Evolutionary conservation across 1,284 basidiomycete genomes (phyloP).

Genomic region (Leccinum ambiguum): DNA sequence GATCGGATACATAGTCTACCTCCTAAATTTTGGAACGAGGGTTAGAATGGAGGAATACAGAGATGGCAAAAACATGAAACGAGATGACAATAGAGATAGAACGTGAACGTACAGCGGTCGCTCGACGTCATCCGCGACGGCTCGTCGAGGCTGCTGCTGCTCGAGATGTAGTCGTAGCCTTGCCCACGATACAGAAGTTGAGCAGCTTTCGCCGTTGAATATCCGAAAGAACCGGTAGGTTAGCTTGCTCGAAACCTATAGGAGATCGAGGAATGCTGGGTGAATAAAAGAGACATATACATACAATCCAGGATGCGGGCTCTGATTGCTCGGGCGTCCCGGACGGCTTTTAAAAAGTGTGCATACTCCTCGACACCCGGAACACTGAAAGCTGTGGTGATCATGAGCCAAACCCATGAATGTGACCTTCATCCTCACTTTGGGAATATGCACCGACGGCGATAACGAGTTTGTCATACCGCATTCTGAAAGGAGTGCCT

Average conservation of each 20-base stretch:
- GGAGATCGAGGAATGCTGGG: slow-evolving; percentile 6
- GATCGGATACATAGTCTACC: too few species aligned
- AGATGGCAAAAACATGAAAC: too few species aligned
- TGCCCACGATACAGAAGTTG: slow-evolving; percentile 80
- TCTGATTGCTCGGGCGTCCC: slow-evolving; percentile 81
- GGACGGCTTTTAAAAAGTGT: slow-evolving; percentile 81
- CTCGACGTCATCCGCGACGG: too few species aligned
- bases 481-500: slow-evolving; percentile 44
- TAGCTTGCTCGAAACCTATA: slow-evolving; percentile 77
- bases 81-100: too few species aligned
- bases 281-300: slow-evolving; percentile 20
- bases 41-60: too few species aligned
- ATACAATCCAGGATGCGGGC: slow-evolving; percentile 71
- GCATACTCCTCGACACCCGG: slow-evolving; percentile 77
- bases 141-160: too few species aligned
- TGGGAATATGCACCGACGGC: slow-evolving; percentile 85
- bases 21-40: too few species aligned
- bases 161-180: slow-evolving; percentile 14
- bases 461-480: slow-evolving; percentile 83
- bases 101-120: too few species aligned
- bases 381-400: slow-evolving; percentile 54
- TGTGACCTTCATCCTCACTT: slow-evolving; percentile 44
- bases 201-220: slow-evolving; percentile 66
- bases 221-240: slow-evolving; percentile 67
- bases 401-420: slow-evolving; percentile 5